phyloP scores from a whole-genome alignment of 805 yeast genomes.

The Yarrowia sp. region DNA sequence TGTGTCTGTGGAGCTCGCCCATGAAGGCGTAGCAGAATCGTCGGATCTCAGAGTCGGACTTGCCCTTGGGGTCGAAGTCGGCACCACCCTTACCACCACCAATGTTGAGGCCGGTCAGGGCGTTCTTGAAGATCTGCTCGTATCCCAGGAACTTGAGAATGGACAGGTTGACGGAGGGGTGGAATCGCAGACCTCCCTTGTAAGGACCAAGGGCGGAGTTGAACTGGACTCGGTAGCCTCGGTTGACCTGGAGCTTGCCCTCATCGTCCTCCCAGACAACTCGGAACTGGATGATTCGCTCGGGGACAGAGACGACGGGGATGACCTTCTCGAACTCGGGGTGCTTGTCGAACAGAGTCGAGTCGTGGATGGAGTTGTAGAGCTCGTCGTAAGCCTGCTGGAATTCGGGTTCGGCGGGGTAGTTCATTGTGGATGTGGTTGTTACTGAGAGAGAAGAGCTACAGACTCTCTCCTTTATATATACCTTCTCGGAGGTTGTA shows the following conservation, averaged over 20 bases:
- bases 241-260: slow-evolving; percentile 87
- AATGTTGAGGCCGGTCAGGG: slow-evolving; percentile 93
- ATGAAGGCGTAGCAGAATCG: slow-evolving; percentile 94
- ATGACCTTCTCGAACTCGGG: slow-evolving; percentile 88
- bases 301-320: slow-evolving; percentile 90
- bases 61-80: slow-evolving; percentile 96
- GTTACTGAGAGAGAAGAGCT: neutral
- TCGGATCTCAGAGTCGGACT: slow-evolving; percentile 89
- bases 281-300: slow-evolving; percentile 94
- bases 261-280: slow-evolving; percentile 97
- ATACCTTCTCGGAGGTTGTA: slow-evolving; percentile 19
- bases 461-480: slow-evolving; percentile 16
- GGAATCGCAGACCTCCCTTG: slow-evolving; percentile 98
- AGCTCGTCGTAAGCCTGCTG: slow-evolving; percentile 98
- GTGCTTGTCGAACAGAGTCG: slow-evolving; percentile 81
- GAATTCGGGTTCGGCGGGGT: slow-evolving; percentile 95
- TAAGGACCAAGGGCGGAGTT: slow-evolving; percentile 98
- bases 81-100: slow-evolving; percentile 99
- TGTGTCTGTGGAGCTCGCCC: slow-evolving; percentile 93
- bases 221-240: slow-evolving; percentile 98
- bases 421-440: slow-evolving; percentile 52
- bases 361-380: slow-evolving; percentile 81
- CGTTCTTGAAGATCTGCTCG: slow-evolving; percentile 98
- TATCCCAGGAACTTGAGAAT: slow-evolving; percentile 94
- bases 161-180: slow-evolving; percentile 93